Evolutionary conservation across 2,329 filamentous ascomycete genomes (phyloP), one percentile per base, ranked within the genome.

Genomic region (Colletotrichum godetiae): DNA sequence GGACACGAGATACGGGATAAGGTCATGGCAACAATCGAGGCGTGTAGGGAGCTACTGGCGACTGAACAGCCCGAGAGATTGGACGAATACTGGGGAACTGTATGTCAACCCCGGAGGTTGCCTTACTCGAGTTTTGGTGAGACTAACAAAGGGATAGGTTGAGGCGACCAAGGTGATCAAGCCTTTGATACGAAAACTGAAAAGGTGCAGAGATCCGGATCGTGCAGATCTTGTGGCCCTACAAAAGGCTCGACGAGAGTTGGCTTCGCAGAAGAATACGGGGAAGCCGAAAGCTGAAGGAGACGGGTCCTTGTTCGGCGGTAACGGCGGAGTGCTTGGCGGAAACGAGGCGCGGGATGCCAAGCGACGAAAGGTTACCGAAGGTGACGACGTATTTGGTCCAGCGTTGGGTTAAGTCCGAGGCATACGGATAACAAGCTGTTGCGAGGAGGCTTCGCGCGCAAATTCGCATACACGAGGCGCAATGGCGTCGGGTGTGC

Each of bases 151-250:
- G 24, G 78, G 75, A 79, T 75, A 87, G 85, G 82, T 82, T 74
- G 88, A 87, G 68, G 83, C 80, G 69, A 82, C 81, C 76, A 85
- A 86, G 64, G 82, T 88, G 29, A 86, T 91, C 76, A 89, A 89
- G 55, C 87, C 88, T 0, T 82, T 94, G 13, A 87, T 91, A 19
- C 91, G 88, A 82, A 95, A 94, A 80, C 85, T 95, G n/a, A 90
- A 89, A 73, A 90, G 88, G 77, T 95, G 93, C 77, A 87, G 92
- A 70, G 93, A 96, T 78, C 93, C 93, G 0, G 92, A 94, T 76
- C 90, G 93, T 68, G 90, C 89, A 56, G 92, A 95, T 80, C 82
- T 95, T 4, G 91, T 95, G 22, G 91, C 91, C 60, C 83, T 93
- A 63, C 92, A 94, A 77, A 88, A 88, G 75, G 89, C 90, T 24